phyloP scores from a whole-genome alignment of 352 stramenopile genomes.

The Plasmopara muralis region DNA sequence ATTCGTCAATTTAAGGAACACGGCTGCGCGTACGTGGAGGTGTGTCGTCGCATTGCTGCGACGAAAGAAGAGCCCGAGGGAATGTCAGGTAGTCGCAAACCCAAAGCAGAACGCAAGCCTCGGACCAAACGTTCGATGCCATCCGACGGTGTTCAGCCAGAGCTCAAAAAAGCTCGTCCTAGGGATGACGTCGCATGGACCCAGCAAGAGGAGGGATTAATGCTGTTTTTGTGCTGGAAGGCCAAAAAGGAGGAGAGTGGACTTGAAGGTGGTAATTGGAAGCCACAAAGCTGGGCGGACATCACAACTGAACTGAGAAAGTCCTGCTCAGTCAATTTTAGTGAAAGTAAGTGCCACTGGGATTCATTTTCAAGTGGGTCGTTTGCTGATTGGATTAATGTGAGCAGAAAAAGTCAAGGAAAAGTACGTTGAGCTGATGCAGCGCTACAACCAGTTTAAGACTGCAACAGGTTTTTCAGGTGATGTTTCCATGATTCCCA shows the following conservation, averaged over 20 bases:
- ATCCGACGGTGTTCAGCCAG: background rate
- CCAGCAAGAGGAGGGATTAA: conserved; percentile 19
- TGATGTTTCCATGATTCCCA: conserved; percentile 2
- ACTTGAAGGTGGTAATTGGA: conserved; percentile 17
- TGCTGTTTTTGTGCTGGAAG: conserved; percentile 28
- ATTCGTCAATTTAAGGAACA: conserved; percentile 26
- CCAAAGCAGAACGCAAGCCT: conserved; percentile 9
- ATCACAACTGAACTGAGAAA: conserved; percentile 23
- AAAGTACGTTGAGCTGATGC: conserved; percentile 31
- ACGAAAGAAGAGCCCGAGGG: conserved; percentile 9
- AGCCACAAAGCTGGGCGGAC: conserved; percentile 20
- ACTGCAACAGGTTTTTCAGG: conserved; percentile 21
- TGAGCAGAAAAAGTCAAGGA: conserved; percentile 28
- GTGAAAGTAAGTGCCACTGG: conserved; percentile 15
- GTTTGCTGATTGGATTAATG: background rate
- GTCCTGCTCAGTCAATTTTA: conserved; percentile 18
- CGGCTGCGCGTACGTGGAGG: conserved; percentile 20
- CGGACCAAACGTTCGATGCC: conserved; percentile 8
- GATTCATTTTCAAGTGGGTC: background rate
- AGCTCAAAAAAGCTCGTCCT: conserved; percentile 13
- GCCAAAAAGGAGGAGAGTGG: conserved; percentile 19
- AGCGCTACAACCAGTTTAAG: conserved; percentile 27
- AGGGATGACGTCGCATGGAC: conserved; percentile 7
- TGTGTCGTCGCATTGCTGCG: conserved; percentile 22
- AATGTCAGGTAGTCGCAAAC: background rate